A percentile compares a stretch with the other conserved stretches of the same genome.
Evolutionary conservation across 192 early-diverging fungal genomes (phyloP).

Genomic region (Backusella westeae): DNA sequence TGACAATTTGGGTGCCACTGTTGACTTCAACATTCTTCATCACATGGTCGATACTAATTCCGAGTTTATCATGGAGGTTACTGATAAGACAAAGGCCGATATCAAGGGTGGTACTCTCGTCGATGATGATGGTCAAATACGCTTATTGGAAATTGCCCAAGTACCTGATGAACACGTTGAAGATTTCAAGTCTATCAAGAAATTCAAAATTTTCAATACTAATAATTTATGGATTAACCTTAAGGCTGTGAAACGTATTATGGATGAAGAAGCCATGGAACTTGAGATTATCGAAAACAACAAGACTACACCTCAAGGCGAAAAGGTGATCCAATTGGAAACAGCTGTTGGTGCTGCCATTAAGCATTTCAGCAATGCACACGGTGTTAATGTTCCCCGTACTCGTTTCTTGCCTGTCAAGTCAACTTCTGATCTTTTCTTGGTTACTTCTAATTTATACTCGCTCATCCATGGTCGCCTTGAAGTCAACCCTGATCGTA

Average conservation of each 20-base stretch:
- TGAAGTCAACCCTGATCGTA: constrained; percentile 87
- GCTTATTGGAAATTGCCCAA: constrained; percentile 97
- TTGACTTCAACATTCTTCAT: constrained; percentile 88
- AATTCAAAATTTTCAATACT: constrained; percentile 99
- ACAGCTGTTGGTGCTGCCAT: constrained; percentile 99
- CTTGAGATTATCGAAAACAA: constrained; percentile 97
- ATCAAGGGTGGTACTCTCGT: constrained; percentile 99
- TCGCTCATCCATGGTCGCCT: constrained; percentile 91
- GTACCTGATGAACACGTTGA: constrained; percentile 96
- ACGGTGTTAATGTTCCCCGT: constrained; percentile 98
- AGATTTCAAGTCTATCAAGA: constrained; percentile 99
- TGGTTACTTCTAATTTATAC: constrained; percentile 96
- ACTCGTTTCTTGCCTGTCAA: constrained; percentile 98
- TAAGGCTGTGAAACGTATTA: constrained; percentile 83
- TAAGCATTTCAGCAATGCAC: constrained; percentile 93
- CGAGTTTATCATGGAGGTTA: constrained; percentile 99
- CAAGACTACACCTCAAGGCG: constrained; percentile 91
- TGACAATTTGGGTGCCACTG: constrained; percentile 97
- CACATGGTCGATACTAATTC: constrained; percentile 85
- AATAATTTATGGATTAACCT: constrained; percentile 89
- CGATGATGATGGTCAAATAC: constrained; percentile 92
- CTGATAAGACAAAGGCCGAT: constrained; percentile 99
- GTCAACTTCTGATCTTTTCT: constrained; percentile 94
- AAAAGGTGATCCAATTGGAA: constrained; percentile 97
- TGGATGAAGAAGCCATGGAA: constrained; percentile 73